Conservation (phyloP, 257 asterid species). For the Penstemon newberryi region DNA sequence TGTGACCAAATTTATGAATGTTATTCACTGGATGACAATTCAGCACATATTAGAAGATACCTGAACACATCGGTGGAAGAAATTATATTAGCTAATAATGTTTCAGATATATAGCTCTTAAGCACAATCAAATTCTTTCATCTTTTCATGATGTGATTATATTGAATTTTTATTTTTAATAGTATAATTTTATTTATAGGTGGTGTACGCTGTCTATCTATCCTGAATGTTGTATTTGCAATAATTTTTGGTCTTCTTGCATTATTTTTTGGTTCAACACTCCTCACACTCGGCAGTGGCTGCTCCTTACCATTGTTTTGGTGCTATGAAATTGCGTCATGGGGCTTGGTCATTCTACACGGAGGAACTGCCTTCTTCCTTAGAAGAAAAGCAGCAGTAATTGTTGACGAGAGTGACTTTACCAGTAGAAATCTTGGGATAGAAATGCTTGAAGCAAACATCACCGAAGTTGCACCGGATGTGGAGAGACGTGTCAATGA, state of each 20-base stretch:
- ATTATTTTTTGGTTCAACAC: constrained; percentile 87
- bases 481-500: constrained; percentile 78
- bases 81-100: too few relatives aligned
- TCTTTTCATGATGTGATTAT: background rate
- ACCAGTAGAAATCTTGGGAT: constrained; percentile 62
- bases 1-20: too few relatives aligned
- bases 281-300: constrained; percentile 87
- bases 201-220: constrained; percentile 88
- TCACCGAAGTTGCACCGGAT: constrained; percentile 72
- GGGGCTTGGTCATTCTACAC: constrained; percentile 80
- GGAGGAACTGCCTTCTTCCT: constrained; percentile 55
- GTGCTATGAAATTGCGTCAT: constrained; percentile 83
- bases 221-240: constrained; percentile 69
- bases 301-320: constrained; percentile 91
- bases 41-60: too few relatives aligned
- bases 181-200: constrained; percentile 43
- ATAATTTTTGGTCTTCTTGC: constrained; percentile 79
- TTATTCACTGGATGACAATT: too few relatives aligned
- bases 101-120: too few relatives aligned
- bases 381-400: constrained; percentile 61
- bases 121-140: background rate
- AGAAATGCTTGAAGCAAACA: constrained; percentile 88
- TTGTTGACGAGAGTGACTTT: constrained; percentile 65
- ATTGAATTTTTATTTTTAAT: background rate
- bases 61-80: too few relatives aligned